Percentiles rank a stretch among this genome's conserved stretches.
phyloP scores from a whole-genome alignment of 345 rosid genomes.

The Balakata baccata region DNA sequence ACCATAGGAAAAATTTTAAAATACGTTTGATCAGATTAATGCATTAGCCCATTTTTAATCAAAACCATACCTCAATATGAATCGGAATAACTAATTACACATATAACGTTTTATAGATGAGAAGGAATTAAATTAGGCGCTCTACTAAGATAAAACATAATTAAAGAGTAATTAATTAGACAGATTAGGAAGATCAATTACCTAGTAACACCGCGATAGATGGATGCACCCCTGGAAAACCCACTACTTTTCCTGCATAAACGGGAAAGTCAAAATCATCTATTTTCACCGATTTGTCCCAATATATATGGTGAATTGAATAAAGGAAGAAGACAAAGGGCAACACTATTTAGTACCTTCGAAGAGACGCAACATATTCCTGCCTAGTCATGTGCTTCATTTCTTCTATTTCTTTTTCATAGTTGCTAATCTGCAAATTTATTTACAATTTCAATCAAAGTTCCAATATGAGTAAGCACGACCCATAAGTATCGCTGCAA shows the following conservation, averaged over 20 bases:
- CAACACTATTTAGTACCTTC: slow-evolving; percentile 20
- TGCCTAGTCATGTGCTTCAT: slow-evolving; percentile 34
- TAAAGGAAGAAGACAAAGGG: background rate
- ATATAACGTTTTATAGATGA: too few relatives aligned
- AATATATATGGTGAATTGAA: background rate
- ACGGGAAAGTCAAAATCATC: too few relatives aligned
- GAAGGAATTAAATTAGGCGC: too few relatives aligned
- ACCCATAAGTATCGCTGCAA: slow-evolving; percentile 11
- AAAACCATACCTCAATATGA: too few relatives aligned
- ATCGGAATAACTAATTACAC: too few relatives aligned
- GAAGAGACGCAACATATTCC: slow-evolving; percentile 29
- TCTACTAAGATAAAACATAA: too few relatives aligned
- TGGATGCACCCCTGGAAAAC: slow-evolving; percentile 35
- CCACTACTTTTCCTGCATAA: slow-evolving; percentile 35
- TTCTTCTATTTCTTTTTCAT: slow-evolving; percentile 22
- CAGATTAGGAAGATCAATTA: background rate
- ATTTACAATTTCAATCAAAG: background rate
- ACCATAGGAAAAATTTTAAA: too few relatives aligned
- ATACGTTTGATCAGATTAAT: too few relatives aligned
- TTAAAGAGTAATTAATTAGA: background rate
- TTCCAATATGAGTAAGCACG: slow-evolving; percentile 9
- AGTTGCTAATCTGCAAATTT: slow-evolving; percentile 24
- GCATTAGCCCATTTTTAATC: too few relatives aligned
- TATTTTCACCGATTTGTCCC: too few relatives aligned
- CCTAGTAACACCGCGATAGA: slow-evolving; percentile 34